Base-by-base conservation (phyloP, 1,284 basidiomycete species). In the Apiotrichum veenhuisii region DNA sequence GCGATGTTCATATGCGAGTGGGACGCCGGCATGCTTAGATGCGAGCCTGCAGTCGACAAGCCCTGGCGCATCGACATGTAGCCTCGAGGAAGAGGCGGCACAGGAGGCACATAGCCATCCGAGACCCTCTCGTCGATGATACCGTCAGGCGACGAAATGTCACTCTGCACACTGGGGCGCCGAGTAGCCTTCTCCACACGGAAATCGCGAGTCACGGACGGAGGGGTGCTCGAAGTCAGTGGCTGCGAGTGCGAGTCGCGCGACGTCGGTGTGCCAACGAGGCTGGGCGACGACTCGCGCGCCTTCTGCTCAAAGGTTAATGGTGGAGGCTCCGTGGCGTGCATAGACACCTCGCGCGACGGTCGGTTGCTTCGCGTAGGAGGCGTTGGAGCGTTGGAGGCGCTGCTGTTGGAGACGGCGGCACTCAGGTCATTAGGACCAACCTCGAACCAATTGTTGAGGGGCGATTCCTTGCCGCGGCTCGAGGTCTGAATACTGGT, bases 51-150 rank as follows among this genome's bases (percentile, higher is more conserved):
- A 4, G 50, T 54, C 7, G 66, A 47, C 18, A 71, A 49, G 17
- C 66, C 65, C 44, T 69, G 66, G 37, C 65, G 54, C 68, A 73
- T 69, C 8, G 89, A 87, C 61, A 86, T 85, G 77, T 87, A 93
- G 65, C 92, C 90, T 77, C 96, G 97, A 37, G 95, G 95, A 22
- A 98, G 79, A 43, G 96, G 95, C 34, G 95, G 95, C 1, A 98
- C 96, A 23, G 95, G 95, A 1, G 96, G 95, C 8, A 97, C 92
- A 57, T 77, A 67, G 59, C 79, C 59, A 41, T 64, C 62, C 11
- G 53, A 76, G 58, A 85, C 84, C 14, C 42, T 22, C 22, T 63
- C 61, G 34, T 59, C 55, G 23, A 47, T n/a, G 22, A 50, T 34
- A 4, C 59, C 52, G 15, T 57, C 59, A 11, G 54, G 22, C 0